Evolutionary conservation across 331 rosid genomes (phyloP), one percentile per base, ranked within the genome.

Genomic region (Rhamnella rubrinervis): DNA sequence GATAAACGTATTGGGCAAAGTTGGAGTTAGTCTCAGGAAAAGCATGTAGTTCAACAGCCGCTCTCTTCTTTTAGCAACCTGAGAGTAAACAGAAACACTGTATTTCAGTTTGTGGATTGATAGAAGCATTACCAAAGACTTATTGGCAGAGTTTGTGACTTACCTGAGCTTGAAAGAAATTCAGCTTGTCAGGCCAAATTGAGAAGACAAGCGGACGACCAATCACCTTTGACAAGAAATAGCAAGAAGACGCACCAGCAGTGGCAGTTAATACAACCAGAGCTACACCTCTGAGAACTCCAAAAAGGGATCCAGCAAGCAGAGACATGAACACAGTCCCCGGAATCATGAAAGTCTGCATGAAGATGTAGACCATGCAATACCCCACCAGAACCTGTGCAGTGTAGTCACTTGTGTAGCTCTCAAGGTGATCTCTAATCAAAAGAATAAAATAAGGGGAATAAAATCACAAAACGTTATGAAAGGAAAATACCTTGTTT

Each of bases 311-410:
- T 63, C 98, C 98, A 2, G 98, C 98, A 23, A 95, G 97, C 77
- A 95, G 79, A 39, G 98, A 95, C 98, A 95, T 95, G 84, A 95
- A 91, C 61, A 95, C 96, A n/a, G 98, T 91, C 73, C 98, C 98
- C 2, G 98, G 98, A 79, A 95, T 95, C 98, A 95, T 95, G 88
- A 95, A 95, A 55, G 98, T 95, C 83, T 95, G 98, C 98, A 95
- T 95, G 89, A 91, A 95, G 49, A 95, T 89, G 77, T 95, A 95
- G 28, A 95, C 98, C 79, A 84, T 66, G 75, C 98, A 95, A 85
- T 95, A 95, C 47, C 98, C 96, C 73, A 91, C 89, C 85, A 91
- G 75, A 64, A 95, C 98, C 80, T 95, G 98, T 63, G 95, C 95
- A 46, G 98, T 91, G 88, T 95, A 95, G 83, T 93, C 98, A 83